Conservation (phyloP, 345 rosid species). For the Lepidium aucheri region DNA sequence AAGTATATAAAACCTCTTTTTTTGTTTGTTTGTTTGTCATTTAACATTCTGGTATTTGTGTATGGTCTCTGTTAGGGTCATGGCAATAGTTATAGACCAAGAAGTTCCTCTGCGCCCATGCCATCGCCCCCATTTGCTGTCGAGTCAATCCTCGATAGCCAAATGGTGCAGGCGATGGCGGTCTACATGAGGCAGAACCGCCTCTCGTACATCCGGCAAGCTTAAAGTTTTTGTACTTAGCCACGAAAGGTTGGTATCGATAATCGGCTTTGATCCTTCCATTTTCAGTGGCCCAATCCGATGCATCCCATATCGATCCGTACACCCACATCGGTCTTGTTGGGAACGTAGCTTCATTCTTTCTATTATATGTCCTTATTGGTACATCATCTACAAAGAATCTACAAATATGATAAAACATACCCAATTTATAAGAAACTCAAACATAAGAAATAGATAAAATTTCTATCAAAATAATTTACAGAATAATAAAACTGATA, state of each 20-base stretch:
- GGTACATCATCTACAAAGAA: constrained; percentile 90
- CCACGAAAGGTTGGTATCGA: constrained; percentile 69
- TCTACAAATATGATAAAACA: constrained; percentile 25
- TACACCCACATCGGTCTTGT: constrained; percentile 71
- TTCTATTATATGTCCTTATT: constrained; percentile 59
- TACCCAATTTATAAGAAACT: neutral
- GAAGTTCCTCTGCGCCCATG: constrained; percentile 66
- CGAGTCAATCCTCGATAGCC: constrained; percentile 40
- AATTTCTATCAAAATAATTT: neutral
- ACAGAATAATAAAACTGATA: neutral
- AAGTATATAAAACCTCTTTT: neutral
- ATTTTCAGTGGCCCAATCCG: constrained; percentile 89
- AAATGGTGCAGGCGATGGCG: constrained; percentile 39
- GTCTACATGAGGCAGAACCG: constrained; percentile 34
- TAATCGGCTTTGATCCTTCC: constrained; percentile 81
- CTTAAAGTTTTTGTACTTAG: constrained; percentile 55
- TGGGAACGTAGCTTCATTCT: constrained; percentile 61
- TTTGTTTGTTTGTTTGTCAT: neutral
- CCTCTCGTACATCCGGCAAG: constrained; percentile 45
- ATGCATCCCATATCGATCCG: constrained; percentile 94
- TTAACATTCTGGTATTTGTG: constrained; percentile 78
- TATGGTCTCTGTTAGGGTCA: constrained; percentile 70
- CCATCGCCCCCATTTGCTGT: constrained; percentile 57
- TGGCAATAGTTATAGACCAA: constrained; percentile 76
- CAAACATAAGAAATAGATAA: neutral